Base-by-base conservation (phyloP, 257 asterid genomes). In the Lycium ferocissimum region DNA sequence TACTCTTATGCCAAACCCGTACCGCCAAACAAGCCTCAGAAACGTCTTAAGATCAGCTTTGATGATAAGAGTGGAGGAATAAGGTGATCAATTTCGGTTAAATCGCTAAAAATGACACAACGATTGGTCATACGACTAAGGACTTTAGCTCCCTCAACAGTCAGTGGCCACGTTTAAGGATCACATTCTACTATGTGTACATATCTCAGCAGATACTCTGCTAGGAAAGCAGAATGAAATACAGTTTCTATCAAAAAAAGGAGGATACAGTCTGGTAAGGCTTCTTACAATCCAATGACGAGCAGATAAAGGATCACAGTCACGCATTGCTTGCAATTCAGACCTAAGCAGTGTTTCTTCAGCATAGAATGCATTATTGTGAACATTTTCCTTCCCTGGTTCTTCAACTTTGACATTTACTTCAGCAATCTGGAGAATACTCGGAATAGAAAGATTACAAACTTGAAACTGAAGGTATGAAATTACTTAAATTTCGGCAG, bases 201-300 rank as follows among this genome's bases (percentile, higher is more conserved):
- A 76, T 76, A 7, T 51, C 63, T 76, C 26, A 13, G 47, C 22
- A 22, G 63, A 76, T 58, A 58, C 63, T 72, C 18, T 13, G 82
- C 49, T 26, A 76, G 70, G 57, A 37, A 58, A 57, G 35, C 26
- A 85, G 56, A 43, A 9, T 5, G 9, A 51, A 35, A 12, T 2
- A 54, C 11, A 7, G 70, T 61, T 20, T 37, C 37, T n/a, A 14
- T 14, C 11, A 49, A 43, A 51, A 40, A 65, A 62, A 17, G 75
- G 67, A 51, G 65, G 13, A 26, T 49, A 13, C 38, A 87, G 33
- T 17, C 40, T 26, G 75, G 83, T 43, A 45, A 66, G 71, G 85
- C 66, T 47, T 84, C 98, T 91, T 93, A 96, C 99, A 79, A 96
- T 93, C 99, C 99, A 96, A 87, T 96, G 99, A 35, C 99, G 98